These are phyloP conservation scores for Nicotiana knightiana DNA, from an alignment of 257 asterid genomes.

Conservation along the genomic window DNA sequence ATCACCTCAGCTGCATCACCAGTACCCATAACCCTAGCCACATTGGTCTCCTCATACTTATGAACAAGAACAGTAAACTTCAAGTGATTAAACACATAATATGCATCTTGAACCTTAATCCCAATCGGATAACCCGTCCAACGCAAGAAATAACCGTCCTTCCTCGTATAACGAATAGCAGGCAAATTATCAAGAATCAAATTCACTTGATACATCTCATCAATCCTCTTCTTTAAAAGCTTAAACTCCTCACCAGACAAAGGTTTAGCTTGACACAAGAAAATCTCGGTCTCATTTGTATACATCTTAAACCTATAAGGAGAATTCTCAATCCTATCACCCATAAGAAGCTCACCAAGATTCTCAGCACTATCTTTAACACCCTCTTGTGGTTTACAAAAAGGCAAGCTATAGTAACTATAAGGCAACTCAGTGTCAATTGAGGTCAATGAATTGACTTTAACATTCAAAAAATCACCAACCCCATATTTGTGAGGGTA, in stretches of 20 bases:
- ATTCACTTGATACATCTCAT: conserved; percentile 87
- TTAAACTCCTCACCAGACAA: conserved; percentile 59
- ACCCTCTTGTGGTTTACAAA: conserved; percentile 66
- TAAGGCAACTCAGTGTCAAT: conserved; percentile 83
- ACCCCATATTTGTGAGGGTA: conserved; percentile 73
- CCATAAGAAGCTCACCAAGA: conserved; percentile 94
- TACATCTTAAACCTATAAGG: conserved; percentile 82
- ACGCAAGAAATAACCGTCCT: conserved; percentile 59
- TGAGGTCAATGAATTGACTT: conserved; percentile 83
- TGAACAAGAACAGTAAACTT: conserved; percentile 72
- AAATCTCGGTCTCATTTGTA: conserved; percentile 59
- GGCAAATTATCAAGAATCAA: conserved; percentile 78
- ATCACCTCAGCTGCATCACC: conserved; percentile 81
- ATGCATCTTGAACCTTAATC: conserved; percentile 51
- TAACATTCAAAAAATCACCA: conserved; percentile 69
- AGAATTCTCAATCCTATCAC: conserved; percentile 87
- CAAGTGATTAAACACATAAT: conserved; percentile 70
- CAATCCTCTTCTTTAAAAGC: conserved; percentile 75
- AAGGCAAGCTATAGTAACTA: conserved; percentile 78
- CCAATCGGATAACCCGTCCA: conserved; percentile 90
- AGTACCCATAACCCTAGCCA: conserved; percentile 84
- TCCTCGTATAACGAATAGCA: conserved; percentile 67
- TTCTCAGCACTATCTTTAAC: conserved; percentile 83
- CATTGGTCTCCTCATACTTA: conserved; percentile 67
- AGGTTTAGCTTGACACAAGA: conserved; percentile 67